Conservation (phyloP, 2,329 filamentous ascomycete species). For the Trichoderma sp. region DNA sequence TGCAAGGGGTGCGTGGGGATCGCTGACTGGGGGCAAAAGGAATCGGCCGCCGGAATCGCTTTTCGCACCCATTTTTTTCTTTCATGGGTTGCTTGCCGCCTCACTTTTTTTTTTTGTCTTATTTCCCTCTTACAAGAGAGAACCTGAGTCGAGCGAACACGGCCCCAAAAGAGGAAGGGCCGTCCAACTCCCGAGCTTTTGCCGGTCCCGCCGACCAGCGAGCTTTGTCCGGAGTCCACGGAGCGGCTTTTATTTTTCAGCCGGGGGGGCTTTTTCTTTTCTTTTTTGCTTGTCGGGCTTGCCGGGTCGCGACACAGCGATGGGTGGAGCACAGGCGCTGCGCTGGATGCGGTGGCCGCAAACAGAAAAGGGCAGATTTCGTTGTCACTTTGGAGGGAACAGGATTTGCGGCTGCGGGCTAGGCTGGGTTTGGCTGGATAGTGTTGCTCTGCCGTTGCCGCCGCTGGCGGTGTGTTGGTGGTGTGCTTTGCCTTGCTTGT, state of each 20-base stretch:
- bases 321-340: neutral
- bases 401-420: neutral
- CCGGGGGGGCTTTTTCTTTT: neutral
- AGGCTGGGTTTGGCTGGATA: neutral
- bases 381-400: neutral
- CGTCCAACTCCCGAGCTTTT: conserved; percentile 12
- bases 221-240: conserved; percentile 20
- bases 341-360: conserved; percentile 10
- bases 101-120: neutral
- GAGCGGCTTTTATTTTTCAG: conserved; percentile 20
- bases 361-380: conserved; percentile 3
- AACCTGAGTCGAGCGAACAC: neutral
- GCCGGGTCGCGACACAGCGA: neutral
- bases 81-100: neutral
- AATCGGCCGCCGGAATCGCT: neutral
- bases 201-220: neutral
- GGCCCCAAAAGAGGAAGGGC: neutral
- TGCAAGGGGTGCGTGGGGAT: conserved; percentile 3
- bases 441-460: conserved; percentile 12
- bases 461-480: conserved; percentile 5
- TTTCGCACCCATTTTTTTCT: neutral
- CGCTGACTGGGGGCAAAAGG: neutral
- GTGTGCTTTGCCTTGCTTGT: neutral
- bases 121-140: neutral
- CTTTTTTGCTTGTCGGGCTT: conserved; percentile 2